Percentiles rank a stretch among this genome's conserved stretches.
These are phyloP conservation scores for Helicostylum pulchrum DNA, from an alignment of 192 early-diverging fungal genomes.

Conservation along the genomic window DNA sequence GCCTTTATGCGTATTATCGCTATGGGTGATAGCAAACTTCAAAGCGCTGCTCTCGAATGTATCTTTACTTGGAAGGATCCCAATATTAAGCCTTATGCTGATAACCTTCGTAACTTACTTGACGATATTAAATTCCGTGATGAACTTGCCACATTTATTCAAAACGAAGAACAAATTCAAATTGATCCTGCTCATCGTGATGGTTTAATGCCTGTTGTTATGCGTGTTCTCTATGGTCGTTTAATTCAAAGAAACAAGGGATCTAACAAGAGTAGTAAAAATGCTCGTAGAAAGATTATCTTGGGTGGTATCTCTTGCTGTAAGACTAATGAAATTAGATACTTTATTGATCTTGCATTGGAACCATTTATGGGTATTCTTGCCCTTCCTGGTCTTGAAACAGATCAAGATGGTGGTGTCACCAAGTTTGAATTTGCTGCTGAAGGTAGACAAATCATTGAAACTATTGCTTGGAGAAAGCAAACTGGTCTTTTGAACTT, in stretches of 20 bases:
- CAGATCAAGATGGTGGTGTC: conserved; percentile 34
- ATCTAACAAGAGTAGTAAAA: conserved; percentile 65
- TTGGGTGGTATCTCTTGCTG: conserved; percentile 77
- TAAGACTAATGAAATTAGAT: conserved; percentile 57
- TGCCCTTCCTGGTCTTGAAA: conserved; percentile 31
- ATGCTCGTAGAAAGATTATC: conserved; percentile 76
- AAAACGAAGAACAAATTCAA: conserved; percentile 56
- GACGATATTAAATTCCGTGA: conserved; percentile 93
- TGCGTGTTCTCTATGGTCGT: conserved; percentile 89
- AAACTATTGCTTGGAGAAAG: conserved; percentile 47
- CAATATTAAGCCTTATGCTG: conserved; percentile 66
- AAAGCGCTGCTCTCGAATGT: conserved; percentile 79
- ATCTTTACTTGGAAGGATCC: conserved; percentile 78
- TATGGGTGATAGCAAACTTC: conserved; percentile 77
- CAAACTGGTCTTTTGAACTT: conserved; percentile 81
- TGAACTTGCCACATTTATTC: conserved; percentile 71
- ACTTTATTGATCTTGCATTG: conserved; percentile 80
- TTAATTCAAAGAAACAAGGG: conserved; percentile 76
- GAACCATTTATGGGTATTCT: conserved; percentile 65
- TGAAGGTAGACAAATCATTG: conserved; percentile 33
- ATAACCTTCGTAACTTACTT: conserved; percentile 71
- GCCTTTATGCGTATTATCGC: conserved; percentile 72
- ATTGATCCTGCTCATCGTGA: conserved; percentile 67
- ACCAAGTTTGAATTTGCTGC: conserved; percentile 30
- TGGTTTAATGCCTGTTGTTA: conserved; percentile 69